These are phyloP conservation scores for Aureobasidium melanogenum DNA, from an alignment of 2,329 filamentous ascomycete genomes.

Conservation along the genomic window DNA sequence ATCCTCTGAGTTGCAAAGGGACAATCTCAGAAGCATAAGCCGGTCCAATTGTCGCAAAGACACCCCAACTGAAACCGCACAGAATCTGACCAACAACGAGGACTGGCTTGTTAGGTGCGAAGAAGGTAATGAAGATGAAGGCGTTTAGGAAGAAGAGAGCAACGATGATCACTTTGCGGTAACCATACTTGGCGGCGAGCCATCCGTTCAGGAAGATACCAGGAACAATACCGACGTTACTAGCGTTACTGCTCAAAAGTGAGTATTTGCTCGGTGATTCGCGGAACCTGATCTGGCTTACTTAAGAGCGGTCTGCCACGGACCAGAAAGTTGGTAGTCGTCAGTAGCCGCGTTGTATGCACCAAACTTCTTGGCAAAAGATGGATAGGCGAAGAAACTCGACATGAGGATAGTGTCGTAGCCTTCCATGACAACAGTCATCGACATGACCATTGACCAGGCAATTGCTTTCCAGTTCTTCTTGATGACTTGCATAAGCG, in stretches of 20 bases:
- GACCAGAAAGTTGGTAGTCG: neutral
- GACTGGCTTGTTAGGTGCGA: neutral
- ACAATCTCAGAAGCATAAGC: constrained; percentile 61
- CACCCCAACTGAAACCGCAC: constrained; percentile 18
- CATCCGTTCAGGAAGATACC: constrained; percentile 39
- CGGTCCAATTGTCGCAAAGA: constrained; percentile 47
- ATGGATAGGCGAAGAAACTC: constrained; percentile 29
- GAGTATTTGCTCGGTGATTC: neutral
- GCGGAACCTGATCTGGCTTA: constrained; percentile 42
- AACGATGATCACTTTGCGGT: constrained; percentile 10
- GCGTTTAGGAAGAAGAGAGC: constrained; percentile 17
- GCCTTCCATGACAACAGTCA: constrained; percentile 51
- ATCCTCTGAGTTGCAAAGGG: constrained; percentile 48
- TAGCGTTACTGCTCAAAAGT: constrained; percentile 33
- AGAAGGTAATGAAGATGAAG: constrained; percentile 25
- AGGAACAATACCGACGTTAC: constrained; percentile 44
- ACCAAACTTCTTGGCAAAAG: constrained; percentile 3
- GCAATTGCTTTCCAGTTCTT: constrained; percentile 33
- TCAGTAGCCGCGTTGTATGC: neutral
- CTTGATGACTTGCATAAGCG: constrained; percentile 4
- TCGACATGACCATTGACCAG: constrained; percentile 53
- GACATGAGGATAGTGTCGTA: constrained; percentile 59
- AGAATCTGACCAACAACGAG: constrained; percentile 6
- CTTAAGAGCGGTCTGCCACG: constrained; percentile 8
- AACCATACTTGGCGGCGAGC: constrained; percentile 23